Evolutionary conservation across 805 yeast genomes (phyloP), one percentile per base, ranked within the genome.

Genomic region (Lachancea thermotolerans): DNA sequence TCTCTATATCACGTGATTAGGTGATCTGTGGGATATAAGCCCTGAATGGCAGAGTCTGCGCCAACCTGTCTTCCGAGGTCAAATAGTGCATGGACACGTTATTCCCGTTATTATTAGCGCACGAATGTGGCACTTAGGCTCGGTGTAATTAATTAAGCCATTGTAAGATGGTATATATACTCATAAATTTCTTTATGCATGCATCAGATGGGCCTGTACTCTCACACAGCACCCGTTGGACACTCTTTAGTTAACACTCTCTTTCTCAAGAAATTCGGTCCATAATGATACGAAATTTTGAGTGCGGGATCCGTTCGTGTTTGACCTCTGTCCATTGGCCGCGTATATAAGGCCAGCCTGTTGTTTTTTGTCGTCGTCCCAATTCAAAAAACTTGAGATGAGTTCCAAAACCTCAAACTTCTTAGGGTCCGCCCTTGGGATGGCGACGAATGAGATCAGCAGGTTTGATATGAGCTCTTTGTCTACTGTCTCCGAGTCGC

Each of bases 361-460:
- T 18, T 78, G 69, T 56, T 76, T 80, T 60, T 85, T 80, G 37
- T 76, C 81, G 41, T 87, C 93, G 63, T 85, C 91, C 99, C 99
- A 93, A 47, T 78, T 83, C 47, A 93, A 70, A 53, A 83, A 81
- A 48, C 86, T 85, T 10, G 95, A 77, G 35, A 93, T 83, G 48
- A 93, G 74, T 59, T 79, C 85, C 40, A 93, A 72, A 3, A 93
- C 95, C 71, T 93, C 98, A 60, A 85, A 93, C 65, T 93, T 89
- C 66, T 90, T 91, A 8, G 95, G 77, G 62, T 93, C 99, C 1
- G 93, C 96, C 49, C 99, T 72, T 5, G 96, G 96, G 28, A 91
- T 71, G 30, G 83, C 82, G 14, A 93, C 74, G 65, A 90, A 93
- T 45, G 93, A 86, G 14, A 93, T 75, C 41, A 93, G 69, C 49